These are phyloP conservation scores for Aspergillus terreus DNA, from an alignment of 2,329 filamentous ascomycete genomes.

Conservation along the genomic window DNA sequence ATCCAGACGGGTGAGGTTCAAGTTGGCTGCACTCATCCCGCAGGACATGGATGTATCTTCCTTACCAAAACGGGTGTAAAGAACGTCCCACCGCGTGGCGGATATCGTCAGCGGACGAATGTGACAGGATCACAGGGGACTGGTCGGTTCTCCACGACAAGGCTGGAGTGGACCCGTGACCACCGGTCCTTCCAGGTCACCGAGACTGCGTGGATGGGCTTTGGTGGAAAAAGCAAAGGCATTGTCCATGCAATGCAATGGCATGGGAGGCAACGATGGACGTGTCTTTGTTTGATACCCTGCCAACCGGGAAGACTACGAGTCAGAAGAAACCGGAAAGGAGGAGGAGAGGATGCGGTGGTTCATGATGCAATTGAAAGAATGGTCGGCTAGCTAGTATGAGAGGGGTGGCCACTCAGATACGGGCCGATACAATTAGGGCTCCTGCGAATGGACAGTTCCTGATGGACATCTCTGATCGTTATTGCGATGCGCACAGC, in stretches of 20 bases:
- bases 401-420: not conserved
- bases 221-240: too few relatives aligned
- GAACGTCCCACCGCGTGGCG: constrained; percentile 5
- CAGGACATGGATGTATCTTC: not conserved
- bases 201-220: too few relatives aligned
- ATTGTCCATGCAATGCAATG: too few relatives aligned
- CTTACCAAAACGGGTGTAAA: not conserved
- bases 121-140: not conserved
- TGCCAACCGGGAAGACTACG: too few relatives aligned
- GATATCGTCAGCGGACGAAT: constrained; percentile 4
- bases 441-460: not conserved
- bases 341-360: not conserved
- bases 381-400: not conserved
- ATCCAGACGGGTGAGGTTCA: not conserved
- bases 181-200: not conserved
- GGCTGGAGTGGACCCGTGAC: not conserved
- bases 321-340: not conserved
- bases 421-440: constrained; percentile 9
- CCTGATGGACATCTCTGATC: not conserved
- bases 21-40: not conserved
- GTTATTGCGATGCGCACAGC: constrained; percentile 1
- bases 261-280: too few relatives aligned
- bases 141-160: not conserved
- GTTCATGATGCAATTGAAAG: not conserved
- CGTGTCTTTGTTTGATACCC: too few relatives aligned